A percentile compares a stretch with the other conserved stretches of the same genome.
phyloP scores from a whole-genome alignment of 495 filamentous ascomycete genomes.

The Penicillium daleae region DNA sequence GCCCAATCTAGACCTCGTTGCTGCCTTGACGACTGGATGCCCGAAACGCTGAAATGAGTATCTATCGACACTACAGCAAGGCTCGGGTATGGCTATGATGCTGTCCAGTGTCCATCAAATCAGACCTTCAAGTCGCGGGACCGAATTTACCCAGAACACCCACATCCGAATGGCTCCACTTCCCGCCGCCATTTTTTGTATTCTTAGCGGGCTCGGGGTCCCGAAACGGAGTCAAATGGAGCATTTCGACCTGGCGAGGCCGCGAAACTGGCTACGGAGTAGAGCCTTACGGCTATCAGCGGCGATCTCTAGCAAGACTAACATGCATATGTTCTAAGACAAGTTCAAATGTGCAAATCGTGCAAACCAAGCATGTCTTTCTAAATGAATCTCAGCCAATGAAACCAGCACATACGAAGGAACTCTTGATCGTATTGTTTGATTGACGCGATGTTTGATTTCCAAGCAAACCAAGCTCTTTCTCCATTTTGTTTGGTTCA shows the following conservation, averaged over 20 bases:
- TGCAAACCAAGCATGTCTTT: background rate
- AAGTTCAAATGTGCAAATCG: background rate
- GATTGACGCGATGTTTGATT: background rate
- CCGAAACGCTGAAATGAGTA: background rate
- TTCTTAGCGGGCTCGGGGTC: background rate
- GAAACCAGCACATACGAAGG: background rate
- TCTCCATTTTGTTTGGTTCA: background rate
- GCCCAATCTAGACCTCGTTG: constrained; percentile 3
- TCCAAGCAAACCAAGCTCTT: background rate
- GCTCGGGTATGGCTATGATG: background rate
- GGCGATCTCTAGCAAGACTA: background rate
- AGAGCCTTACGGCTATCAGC: constrained; percentile 1
- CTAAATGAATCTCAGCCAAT: background rate
- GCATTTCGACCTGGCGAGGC: constrained; percentile 6
- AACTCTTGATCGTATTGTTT: background rate
- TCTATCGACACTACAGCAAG: background rate
- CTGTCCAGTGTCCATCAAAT: background rate
- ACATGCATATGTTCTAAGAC: background rate
- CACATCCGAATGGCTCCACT: constrained; percentile 6
- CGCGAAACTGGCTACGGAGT: background rate
- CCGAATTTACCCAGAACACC: background rate
- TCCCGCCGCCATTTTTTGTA: background rate
- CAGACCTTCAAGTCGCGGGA: background rate
- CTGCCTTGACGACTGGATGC: background rate
- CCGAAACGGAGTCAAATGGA: constrained; percentile 1